Conservation (phyloP, 2,329 filamentous ascomycete genomes). For the Claviceps digitariae region DNA sequence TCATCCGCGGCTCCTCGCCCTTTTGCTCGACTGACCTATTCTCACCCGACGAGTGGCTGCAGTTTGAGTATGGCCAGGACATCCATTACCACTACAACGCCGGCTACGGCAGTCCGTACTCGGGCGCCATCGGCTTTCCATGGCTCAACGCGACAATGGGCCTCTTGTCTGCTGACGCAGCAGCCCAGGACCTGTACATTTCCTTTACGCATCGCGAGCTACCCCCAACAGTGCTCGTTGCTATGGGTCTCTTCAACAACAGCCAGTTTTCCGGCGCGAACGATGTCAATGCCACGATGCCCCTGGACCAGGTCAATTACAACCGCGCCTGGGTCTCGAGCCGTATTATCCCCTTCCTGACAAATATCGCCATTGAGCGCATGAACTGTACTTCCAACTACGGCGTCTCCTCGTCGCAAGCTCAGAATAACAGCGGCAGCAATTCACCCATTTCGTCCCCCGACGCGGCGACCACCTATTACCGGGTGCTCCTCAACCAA, state of each 20-base stretch:
- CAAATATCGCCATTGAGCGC: conserved; percentile 53
- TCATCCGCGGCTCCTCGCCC: conserved; percentile 46
- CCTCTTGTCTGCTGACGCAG: conserved; percentile 27
- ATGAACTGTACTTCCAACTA: conserved; percentile 34
- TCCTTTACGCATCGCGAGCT: conserved; percentile 59
- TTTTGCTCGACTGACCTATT: conserved; percentile 50
- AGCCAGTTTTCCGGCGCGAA: conserved; percentile 38
- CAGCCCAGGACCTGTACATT: conserved; percentile 46
- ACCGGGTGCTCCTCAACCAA: conserved; percentile 30
- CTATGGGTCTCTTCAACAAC: conserved; percentile 59
- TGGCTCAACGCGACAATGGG: conserved; percentile 51
- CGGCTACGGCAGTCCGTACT: conserved; percentile 46
- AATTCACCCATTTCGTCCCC: not conserved
- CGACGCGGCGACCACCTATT: conserved; percentile 16
- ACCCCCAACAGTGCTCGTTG: conserved; percentile 51
- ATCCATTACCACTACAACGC: conserved; percentile 52
- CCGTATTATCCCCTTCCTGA: conserved; percentile 49
- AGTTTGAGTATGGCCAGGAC: conserved; percentile 52
- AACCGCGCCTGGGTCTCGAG: conserved; percentile 50
- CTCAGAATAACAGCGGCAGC: not conserved
- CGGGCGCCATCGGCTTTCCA: conserved; percentile 47
- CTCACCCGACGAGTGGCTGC: conserved; percentile 49
- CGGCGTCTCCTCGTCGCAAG: not conserved
- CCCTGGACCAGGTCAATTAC: conserved; percentile 47
- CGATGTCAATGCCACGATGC: conserved; percentile 49